phyloP scores from a whole-genome alignment of 805 yeast species.

The Cyberlindnera misumaiensis region DNA sequence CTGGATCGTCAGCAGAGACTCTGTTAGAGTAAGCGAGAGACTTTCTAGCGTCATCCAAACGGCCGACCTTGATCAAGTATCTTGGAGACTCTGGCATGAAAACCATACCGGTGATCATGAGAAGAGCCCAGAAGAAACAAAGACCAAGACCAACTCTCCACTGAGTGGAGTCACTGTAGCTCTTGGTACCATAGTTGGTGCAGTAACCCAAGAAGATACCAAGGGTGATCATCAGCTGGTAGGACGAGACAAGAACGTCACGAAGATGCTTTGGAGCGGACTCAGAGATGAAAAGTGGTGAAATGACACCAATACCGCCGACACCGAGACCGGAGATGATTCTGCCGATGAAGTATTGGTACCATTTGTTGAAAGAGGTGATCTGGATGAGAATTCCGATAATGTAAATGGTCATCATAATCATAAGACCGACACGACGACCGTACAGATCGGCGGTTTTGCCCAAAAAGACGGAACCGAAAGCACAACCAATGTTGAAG shows the following conservation, averaged over 20 bases:
- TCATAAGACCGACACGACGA: conserved; percentile 57
- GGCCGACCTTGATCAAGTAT: conserved; percentile 48
- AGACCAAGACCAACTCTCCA: conserved; percentile 72
- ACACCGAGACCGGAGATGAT: conserved; percentile 68
- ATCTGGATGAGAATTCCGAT: conserved; percentile 66
- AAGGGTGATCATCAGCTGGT: conserved; percentile 61
- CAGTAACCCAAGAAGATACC: conserved; percentile 78
- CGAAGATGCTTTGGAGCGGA: conserved; percentile 63
- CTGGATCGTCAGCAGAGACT: conserved; percentile 44
- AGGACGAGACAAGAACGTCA: conserved; percentile 65
- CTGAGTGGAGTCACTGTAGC: conserved; percentile 56
- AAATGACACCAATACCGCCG: conserved; percentile 70
- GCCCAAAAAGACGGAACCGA: conserved; percentile 60
- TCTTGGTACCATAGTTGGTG: conserved; percentile 59
- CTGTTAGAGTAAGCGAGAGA: conserved; percentile 57
- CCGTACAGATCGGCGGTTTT: conserved; percentile 58
- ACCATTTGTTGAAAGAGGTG: conserved; percentile 48
- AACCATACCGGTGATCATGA: conserved; percentile 30
- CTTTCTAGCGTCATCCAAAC: conserved; percentile 53
- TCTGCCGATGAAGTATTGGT: conserved; percentile 66
- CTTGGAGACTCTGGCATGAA: conserved; percentile 74
- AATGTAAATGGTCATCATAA: conserved; percentile 55
- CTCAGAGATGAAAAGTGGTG: conserved; percentile 68
- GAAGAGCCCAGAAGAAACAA: conserved; percentile 40
- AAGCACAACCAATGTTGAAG: conserved; percentile 70